These are phyloP conservation scores for Quercus agrifolia DNA, from an alignment of 306 rosid genomes.

Conservation along the genomic window DNA sequence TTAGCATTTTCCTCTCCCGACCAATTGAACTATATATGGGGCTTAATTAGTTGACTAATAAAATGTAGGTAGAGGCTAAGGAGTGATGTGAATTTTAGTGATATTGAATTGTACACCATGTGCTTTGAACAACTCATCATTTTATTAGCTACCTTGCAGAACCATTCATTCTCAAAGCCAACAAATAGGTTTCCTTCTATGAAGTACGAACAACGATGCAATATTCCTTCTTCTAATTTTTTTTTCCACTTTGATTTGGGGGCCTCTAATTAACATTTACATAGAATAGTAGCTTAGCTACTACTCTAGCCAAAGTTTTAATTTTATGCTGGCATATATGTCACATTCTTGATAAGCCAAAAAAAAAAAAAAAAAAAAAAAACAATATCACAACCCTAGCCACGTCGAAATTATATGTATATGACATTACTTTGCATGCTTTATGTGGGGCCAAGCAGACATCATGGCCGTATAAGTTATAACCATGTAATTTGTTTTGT, in stretches of 20 bases:
- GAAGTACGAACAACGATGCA: not conserved
- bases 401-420: too few species aligned
- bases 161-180: not conserved
- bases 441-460: too few species aligned
- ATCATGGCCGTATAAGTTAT: not conserved
- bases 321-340: too few species aligned
- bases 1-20: not conserved
- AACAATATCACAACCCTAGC: too few species aligned
- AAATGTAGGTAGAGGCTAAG: not conserved
- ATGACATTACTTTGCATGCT: too few species aligned
- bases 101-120: not conserved
- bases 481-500: not conserved
- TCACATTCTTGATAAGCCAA: too few species aligned
- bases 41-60: not conserved
- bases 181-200: not conserved
- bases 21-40: not conserved
- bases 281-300: too few species aligned
- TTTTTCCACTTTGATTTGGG: too few species aligned
- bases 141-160: not conserved
- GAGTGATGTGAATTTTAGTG: not conserved
- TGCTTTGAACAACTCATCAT: not conserved
- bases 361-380: too few species aligned
- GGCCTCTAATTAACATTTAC: too few species aligned
- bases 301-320: too few species aligned
- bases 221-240: not conserved